phyloP scores from a whole-genome alignment of 257 asterid genomes.

The Capsicum baccatum region DNA sequence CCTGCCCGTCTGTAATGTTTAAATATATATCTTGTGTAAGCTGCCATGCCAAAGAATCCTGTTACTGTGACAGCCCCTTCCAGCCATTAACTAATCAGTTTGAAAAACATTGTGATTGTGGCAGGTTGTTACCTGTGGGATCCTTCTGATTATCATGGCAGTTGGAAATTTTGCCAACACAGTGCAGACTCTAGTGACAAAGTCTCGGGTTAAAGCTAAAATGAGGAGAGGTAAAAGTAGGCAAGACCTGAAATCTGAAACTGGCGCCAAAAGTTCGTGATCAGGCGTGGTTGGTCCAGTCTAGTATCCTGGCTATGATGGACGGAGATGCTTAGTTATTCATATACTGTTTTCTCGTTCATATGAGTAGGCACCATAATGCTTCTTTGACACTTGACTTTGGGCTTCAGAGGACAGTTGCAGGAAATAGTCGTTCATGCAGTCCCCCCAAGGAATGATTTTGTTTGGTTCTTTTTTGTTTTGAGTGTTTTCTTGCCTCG shows the following conservation, averaged over 20 bases:
- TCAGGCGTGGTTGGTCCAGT: conserved; percentile 17
- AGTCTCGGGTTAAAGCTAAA: conserved; percentile 85
- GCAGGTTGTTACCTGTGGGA: conserved; percentile 90
- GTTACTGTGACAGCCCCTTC: neutral
- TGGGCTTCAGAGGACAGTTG: conserved; percentile 29
- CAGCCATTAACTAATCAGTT: neutral
- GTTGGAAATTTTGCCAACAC: conserved; percentile 89
- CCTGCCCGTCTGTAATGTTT: neutral
- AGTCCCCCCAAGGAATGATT: conserved; percentile 3
- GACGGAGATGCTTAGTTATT: conserved; percentile 26
- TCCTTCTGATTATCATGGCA: conserved; percentile 92
- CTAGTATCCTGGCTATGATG: conserved; percentile 29
- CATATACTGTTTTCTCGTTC: conserved; percentile 10
- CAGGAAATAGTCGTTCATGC: conserved; percentile 16
- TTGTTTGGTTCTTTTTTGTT: conserved; percentile 25
- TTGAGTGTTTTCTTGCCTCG: neutral
- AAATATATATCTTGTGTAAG: conserved; percentile 12
- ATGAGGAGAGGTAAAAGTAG: conserved; percentile 77
- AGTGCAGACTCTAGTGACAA: conserved; percentile 83
- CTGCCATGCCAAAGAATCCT: conserved; percentile 17
- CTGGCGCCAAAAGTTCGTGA: conserved; percentile 49
- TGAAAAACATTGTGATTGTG: conserved; percentile 18
- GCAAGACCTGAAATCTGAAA: conserved; percentile 61
- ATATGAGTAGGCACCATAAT: neutral
- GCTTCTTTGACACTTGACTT: conserved; percentile 22